Percentiles rank a stretch among this genome's conserved stretches.
Conservation (phyloP, 129 eudicot genomes). For the Erigeron canadensis region DNA sequence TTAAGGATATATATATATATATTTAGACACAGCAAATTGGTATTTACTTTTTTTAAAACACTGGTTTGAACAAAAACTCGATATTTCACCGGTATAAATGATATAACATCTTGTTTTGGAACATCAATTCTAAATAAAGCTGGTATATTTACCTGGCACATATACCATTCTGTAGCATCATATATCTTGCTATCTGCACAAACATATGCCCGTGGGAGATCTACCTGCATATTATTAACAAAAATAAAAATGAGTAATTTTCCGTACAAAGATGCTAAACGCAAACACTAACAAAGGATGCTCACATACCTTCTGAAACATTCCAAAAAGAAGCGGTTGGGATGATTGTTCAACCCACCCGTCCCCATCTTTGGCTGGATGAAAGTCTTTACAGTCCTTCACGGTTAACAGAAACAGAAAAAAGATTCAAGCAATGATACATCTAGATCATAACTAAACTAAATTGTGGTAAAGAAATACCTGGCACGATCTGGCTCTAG, state of each 20-base stretch:
- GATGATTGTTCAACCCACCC: conserved; percentile 99
- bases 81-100: background rate
- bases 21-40: no score
- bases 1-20: no score
- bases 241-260: background rate
- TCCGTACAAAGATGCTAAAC: background rate
- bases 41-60: no score
- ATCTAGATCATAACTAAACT: conserved; percentile 1
- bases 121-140: background rate
- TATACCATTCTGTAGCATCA: conserved; percentile 93
- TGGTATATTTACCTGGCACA: conserved; percentile 70
- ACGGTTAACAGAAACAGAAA: background rate
- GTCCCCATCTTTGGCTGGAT: conserved; percentile 57
- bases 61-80: no score
- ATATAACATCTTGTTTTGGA: background rate
- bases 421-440: background rate
- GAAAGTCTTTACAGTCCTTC: conserved; percentile 44
- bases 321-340: conserved; percentile 81
- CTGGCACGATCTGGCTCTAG: conserved; percentile 93
- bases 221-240: conserved; percentile 56
- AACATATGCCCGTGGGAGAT: conserved; percentile 76
- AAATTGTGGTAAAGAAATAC: conserved; percentile 28
- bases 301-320: conserved; percentile 67
- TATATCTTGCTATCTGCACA: conserved; percentile 91
- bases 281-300: conserved; percentile 13